A percentile compares a stretch with the other conserved stretches of the same genome.
phyloP scores from a whole-genome alignment of 2,329 filamentous ascomycete species.

The Rhexocercosporidium sp. region DNA sequence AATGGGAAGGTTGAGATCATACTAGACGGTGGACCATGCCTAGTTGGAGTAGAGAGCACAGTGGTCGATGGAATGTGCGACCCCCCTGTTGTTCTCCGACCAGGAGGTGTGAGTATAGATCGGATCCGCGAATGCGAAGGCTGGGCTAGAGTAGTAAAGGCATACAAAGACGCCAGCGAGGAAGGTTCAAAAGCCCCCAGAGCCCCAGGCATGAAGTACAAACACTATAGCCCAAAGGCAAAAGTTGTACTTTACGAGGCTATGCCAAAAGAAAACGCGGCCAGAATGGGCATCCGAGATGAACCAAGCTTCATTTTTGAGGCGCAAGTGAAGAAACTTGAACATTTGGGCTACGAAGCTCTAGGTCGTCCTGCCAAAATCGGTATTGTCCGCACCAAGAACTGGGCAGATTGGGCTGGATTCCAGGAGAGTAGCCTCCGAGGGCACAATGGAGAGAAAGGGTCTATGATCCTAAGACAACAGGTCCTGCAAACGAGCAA shows the following conservation, averaged over 20 bases:
- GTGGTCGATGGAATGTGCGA: conserved; percentile 88
- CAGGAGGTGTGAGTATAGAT: conserved; percentile 86
- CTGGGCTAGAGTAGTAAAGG: conserved; percentile 80
- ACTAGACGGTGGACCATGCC: conserved; percentile 84
- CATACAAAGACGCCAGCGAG: conserved; percentile 78
- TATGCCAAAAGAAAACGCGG: conserved; percentile 28
- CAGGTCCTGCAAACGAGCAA: conserved; percentile 4
- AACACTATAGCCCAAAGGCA: conserved; percentile 93
- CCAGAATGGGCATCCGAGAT: conserved; percentile 29
- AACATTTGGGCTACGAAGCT: conserved; percentile 23
- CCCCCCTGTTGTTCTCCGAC: conserved; percentile 82
- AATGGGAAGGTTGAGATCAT: conserved; percentile 83
- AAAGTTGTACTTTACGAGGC: conserved; percentile 82
- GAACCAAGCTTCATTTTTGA: conserved; percentile 20
- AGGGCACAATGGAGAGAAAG: background rate
- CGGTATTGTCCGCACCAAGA: conserved; percentile 46
- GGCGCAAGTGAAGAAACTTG: conserved; percentile 15
- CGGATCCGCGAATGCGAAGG: conserved; percentile 75
- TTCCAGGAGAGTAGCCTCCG: conserved; percentile 23
- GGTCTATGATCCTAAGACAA: background rate
- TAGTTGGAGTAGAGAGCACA: conserved; percentile 93
- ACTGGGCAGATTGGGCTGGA: conserved; percentile 43
- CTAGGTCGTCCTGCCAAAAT: conserved; percentile 15
- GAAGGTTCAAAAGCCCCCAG: conserved; percentile 70
- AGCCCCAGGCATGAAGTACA: conserved; percentile 98